Base-by-base conservation (phyloP, 305 asterid genomes). In the Stenogyne calaminthoides region DNA sequence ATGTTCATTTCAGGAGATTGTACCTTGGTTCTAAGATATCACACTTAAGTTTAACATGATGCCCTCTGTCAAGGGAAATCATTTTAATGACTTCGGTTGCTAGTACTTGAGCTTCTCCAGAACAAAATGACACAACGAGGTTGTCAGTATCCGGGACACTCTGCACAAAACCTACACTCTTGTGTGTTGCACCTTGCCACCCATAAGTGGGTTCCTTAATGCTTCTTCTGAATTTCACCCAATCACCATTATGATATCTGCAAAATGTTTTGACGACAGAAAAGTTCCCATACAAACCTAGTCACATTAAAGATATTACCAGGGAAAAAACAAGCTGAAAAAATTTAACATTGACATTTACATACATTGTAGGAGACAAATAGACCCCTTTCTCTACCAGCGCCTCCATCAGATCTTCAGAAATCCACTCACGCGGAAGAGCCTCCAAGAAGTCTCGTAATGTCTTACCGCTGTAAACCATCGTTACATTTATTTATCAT, bases 381-480 rank as follows among this genome's bases (percentile, higher is more conserved):
- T 89, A 79, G 64, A 88, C 90, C 70, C 93, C 98, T 82, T 81
- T 89, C 76, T 81, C 87, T 73, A 71, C 69, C 69, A 95, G 89
- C 36, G 94, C 90, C 84, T 92, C 98, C 86, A 85, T 83, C 79
- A 95, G 79, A 82, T 95, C 96, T 87, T 95, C 99, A 67, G 98
- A 90, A 77, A 95, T 89, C 99, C 99, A 95, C 83, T 95, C 98
- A 77, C 99, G 89, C 1, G 99, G 99, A 67, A 95, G 92, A 78
- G 91, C 86, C 89, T 95, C 99, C 89, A 95, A 78, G 83, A 84
- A 92, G 83, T 89, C 96, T 46, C 84, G 70, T 16, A 95, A 84
- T 57, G 96, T 88, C 87, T 82, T 92, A 55, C 99, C 99, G 84
- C 99, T 95, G 94, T 59, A 81, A 83, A 75, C 59, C 78, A 84